Base-by-base conservation (phyloP, 176 grass and related monocot genomes). In the Aegilops umbellulata region DNA sequence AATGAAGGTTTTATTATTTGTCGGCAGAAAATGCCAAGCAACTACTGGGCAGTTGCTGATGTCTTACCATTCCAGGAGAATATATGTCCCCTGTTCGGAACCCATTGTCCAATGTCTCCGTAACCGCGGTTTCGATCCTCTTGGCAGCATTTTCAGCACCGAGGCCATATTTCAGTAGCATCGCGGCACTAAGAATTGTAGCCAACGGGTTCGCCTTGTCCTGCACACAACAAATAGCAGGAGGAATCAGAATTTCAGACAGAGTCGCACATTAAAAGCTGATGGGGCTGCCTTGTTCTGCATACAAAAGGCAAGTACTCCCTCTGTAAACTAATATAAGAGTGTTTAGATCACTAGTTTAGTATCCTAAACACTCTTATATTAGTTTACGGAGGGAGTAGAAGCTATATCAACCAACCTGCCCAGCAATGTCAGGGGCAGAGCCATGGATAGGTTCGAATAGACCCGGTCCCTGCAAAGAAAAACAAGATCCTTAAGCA, bases 371-470 rank as follows among this genome's bases (percentile, higher is more conserved):
- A n/a, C n/a, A n/a, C n/a, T n/a, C n/a, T n/a, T n/a, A n/a, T n/a
- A n/a, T n/a, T n/a, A n/a, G n/a, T n/a, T n/a, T n/a, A n/a, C n/a
- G n/a, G n/a, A n/a, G n/a, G n/a, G n/a, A n/a, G n/a, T n/a, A 46
- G 10, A 78, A 19, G 65, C 64, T 11, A 44, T 87, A 44, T 82
- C 53, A 86, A 99, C 97, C 88, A 86, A 99, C 97, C 94, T 99
- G 86, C 36, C 94, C 94, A 86, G 94, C 89, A 83, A 99, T 99
- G 79, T 99, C 97, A 83, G 92, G 97, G 14, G 97, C 97, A 63
- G 97, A 99, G 1, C 97, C 94, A 90, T 99, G 97, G 63, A 99
- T 96, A 78, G 94, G 92, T 82, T 99, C 94, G 88, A 96, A 99
- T 70, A 96, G 90, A 27, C 97, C 90, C n/a, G 92, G 94, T 65